phyloP scores from a whole-genome alignment of 441 rosid species.

The Pelargonium fulgidum region DNA sequence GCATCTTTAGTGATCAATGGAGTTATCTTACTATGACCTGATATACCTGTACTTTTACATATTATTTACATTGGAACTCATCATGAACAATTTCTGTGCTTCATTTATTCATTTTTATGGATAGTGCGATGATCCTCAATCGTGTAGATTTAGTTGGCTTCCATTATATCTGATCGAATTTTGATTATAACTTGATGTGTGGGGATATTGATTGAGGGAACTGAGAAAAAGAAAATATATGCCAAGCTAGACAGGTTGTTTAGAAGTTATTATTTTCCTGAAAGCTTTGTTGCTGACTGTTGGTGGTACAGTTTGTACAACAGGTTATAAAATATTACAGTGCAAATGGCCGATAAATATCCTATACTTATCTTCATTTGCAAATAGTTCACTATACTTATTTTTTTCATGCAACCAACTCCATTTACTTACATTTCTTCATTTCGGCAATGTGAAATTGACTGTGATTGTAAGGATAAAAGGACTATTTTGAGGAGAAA shows the following conservation, averaged over 20 bases:
- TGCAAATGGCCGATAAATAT: not conserved
- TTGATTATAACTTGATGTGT: conserved; percentile 5
- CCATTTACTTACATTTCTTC: too few species aligned
- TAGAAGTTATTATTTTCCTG: not conserved
- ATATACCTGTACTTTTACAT: not conserved
- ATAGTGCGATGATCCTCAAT: not conserved
- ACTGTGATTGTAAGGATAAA: too few species aligned
- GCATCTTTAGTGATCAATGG: conserved; percentile 12
- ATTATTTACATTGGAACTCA: conserved; percentile 2
- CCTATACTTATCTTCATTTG: too few species aligned
- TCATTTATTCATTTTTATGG: not conserved
- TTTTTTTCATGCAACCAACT: too few species aligned
- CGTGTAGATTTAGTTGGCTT: not conserved
- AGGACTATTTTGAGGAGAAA: too few species aligned
- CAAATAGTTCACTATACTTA: too few species aligned
- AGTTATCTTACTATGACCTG: conserved; percentile 9
- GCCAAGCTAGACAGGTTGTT: not conserved
- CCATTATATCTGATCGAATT: not conserved
- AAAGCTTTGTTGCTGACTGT: not conserved
- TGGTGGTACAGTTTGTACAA: not conserved
- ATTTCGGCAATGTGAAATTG: too few species aligned
- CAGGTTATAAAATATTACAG: not conserved
- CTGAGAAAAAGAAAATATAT: not conserved
- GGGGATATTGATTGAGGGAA: not conserved
- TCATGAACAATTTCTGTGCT: not conserved